Base-by-base conservation (phyloP, 2,329 filamentous ascomycete genomes). In the Ophiocordyceps unilateralis region DNA sequence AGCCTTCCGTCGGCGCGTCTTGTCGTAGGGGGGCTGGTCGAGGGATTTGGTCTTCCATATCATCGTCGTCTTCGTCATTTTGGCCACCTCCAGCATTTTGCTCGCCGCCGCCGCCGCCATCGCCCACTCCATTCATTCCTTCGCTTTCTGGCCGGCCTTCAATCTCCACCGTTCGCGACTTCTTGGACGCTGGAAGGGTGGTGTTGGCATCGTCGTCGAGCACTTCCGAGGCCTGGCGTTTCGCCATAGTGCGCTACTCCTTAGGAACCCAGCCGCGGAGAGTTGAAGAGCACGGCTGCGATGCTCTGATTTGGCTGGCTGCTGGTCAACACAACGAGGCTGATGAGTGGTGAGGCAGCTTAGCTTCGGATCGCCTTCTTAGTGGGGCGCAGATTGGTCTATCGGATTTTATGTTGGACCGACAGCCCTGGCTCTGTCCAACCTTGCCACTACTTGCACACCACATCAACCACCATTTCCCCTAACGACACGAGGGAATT, bases 1-100 rank as follows among this genome's bases (percentile, higher is more conserved):
- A 98, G 48, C 89, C 89, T 58, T 83, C 83, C 28, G 83, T 76
- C 15, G 89, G 87, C 39, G 81, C 84, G 41, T 70, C 69, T 59
- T 94, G 87, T 49, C 85, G 77, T 50, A 68, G 67, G 19, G 72
- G 68, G n/a, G 63, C 69, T 36, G 58, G 57, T 42, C 53, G 32
- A 45, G 58, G 53, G 28, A 60, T 54, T 22, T 61, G 59, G 6
- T 61, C 58, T n/a, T 63, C 62, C 24, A 63, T 59, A 6, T 66
- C 64, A 32, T 64, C 65, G 6, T 62, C 61, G 7, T 61, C 59
- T 2, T 59, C 63, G 7, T 58, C 58, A 4, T 60, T 61, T 21
- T 55, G 51, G 7, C 47, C 51, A 4, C 50, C 50, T 9, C 46
- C 50, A 6, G 48, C 55, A 12, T 55, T 9, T 12, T 20, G 21